These are phyloP conservation scores for Trichoderma simmonsii DNA, from an alignment of 2,329 filamentous ascomycete species.

Conservation along the genomic window DNA sequence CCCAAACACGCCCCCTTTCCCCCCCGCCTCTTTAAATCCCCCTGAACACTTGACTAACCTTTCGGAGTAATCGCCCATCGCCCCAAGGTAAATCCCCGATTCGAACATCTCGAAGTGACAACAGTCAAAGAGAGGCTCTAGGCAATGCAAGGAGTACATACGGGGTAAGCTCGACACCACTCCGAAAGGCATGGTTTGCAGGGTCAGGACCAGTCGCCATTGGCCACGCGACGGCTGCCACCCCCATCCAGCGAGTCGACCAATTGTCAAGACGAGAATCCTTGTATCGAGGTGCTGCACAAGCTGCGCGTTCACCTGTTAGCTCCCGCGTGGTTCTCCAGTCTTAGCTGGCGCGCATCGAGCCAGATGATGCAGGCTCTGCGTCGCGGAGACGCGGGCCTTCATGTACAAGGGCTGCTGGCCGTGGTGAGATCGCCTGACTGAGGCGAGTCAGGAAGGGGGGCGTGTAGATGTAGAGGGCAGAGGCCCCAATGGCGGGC, in stretches of 20 bases:
- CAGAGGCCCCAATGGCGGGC: neutral
- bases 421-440: neutral
- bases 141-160: slow-evolving; percentile 4
- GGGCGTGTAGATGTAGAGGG: neutral
- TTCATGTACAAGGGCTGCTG: neutral
- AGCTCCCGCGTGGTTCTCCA: slow-evolving; percentile 17
- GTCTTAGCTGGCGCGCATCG: slow-evolving; percentile 12
- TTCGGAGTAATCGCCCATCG: slow-evolving; percentile 5
- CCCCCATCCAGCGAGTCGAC: neutral
- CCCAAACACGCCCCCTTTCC: neutral
- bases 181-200: neutral
- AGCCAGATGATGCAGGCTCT: slow-evolving; percentile 7
- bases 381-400: neutral
- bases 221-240: slow-evolving; percentile 6
- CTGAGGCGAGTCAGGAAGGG: neutral
- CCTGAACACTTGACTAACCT: neutral
- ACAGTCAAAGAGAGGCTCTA: neutral
- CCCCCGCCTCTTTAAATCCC: neutral
- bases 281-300: neutral
- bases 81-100: slow-evolving; percentile 5
- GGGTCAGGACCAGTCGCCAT: slow-evolving; percentile 3
- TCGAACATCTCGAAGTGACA: neutral
- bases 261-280: slow-evolving; percentile 10
- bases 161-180: neutral
- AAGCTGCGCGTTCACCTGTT: slow-evolving; percentile 2